Conservation (phyloP, 2,329 filamentous ascomycete genomes). For the Stagonosporopsis chrysanthemi region DNA sequence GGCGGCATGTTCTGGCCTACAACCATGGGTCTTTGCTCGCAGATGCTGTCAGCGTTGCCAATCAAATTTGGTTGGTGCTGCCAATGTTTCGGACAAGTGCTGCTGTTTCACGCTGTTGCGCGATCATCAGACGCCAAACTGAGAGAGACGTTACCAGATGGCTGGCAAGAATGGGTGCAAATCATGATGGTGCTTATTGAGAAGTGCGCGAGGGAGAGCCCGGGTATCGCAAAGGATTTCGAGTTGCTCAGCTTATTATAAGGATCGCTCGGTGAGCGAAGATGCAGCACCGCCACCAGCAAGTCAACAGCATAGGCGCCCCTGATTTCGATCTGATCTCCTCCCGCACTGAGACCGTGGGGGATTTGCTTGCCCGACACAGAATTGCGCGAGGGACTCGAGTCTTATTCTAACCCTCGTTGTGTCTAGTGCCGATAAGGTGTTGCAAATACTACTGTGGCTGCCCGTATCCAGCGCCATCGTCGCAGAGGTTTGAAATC, state of each 20-base stretch:
- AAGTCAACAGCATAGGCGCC: background rate
- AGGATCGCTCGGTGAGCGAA: constrained; percentile 6
- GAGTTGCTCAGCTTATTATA: constrained; percentile 45
- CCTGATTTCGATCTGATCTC: background rate
- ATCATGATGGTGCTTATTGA: constrained; percentile 48
- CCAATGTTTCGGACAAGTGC: constrained; percentile 49
- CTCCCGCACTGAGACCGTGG: background rate
- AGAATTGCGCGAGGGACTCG: background rate
- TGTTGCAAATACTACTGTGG: constrained; percentile 12
- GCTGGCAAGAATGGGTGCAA: constrained; percentile 47
- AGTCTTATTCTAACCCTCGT: background rate
- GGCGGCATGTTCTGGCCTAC: constrained; percentile 50
- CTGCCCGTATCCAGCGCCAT: constrained; percentile 1
- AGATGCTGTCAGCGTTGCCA: constrained; percentile 46
- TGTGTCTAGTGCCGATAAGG: constrained; percentile 1
- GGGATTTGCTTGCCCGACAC: background rate
- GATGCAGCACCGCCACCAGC: constrained; percentile 10
- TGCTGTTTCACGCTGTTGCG: constrained; percentile 45
- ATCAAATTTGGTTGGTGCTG: constrained; percentile 50
- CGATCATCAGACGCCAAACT: constrained; percentile 39
- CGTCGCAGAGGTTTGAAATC: background rate
- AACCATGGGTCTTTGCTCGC: constrained; percentile 46
- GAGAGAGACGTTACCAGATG: constrained; percentile 41
- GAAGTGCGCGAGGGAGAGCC: constrained; percentile 42
- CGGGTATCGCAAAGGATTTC: constrained; percentile 46